Percentiles rank a stretch among this genome's conserved stretches.
Evolutionary conservation across 805 yeast species (phyloP).

Genomic region (Candida pseudofarinosa): DNA sequence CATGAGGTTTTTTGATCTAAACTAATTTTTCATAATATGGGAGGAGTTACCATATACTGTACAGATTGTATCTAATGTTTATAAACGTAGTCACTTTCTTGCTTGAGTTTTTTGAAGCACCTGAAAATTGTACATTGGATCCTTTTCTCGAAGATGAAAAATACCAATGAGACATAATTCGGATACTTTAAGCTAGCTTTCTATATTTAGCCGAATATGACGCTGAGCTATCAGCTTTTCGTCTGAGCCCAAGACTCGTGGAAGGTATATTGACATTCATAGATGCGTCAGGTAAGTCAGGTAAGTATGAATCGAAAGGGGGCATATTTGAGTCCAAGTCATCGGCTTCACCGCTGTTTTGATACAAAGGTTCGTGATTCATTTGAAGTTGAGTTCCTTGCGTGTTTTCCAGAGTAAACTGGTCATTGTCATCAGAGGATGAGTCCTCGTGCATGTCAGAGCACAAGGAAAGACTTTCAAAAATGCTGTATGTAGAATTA

Average conservation of each 20-base stretch:
- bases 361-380: constrained; percentile 2
- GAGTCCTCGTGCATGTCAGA: constrained; percentile 35
- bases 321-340: constrained; percentile 21
- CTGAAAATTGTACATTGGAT: too few species aligned
- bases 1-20: too few species aligned
- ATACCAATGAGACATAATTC: too few species aligned
- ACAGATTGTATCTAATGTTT: too few species aligned
- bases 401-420: background rate
- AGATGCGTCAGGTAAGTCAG: constrained; percentile 24
- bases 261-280: constrained; percentile 41
- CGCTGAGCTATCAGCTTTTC: background rate
- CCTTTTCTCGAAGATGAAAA: too few species aligned
- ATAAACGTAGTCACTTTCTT: too few species aligned
- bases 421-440: constrained; percentile 19
- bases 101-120: too few species aligned
- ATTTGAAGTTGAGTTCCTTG: background rate
- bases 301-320: constrained; percentile 10
- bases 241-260: background rate
- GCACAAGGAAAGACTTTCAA: constrained; percentile 34
- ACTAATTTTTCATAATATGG: too few species aligned
- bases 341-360: constrained; percentile 34
- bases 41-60: too few species aligned
- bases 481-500: constrained; percentile 15
- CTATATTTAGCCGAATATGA: constrained; percentile 7
- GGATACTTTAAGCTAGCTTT: constrained; percentile 20